Evolutionary conservation across 1,284 basidiomycete genomes (phyloP), one percentile per base, ranked within the genome.

Genomic region (Cutaneotrichosporon cutaneum): DNA sequence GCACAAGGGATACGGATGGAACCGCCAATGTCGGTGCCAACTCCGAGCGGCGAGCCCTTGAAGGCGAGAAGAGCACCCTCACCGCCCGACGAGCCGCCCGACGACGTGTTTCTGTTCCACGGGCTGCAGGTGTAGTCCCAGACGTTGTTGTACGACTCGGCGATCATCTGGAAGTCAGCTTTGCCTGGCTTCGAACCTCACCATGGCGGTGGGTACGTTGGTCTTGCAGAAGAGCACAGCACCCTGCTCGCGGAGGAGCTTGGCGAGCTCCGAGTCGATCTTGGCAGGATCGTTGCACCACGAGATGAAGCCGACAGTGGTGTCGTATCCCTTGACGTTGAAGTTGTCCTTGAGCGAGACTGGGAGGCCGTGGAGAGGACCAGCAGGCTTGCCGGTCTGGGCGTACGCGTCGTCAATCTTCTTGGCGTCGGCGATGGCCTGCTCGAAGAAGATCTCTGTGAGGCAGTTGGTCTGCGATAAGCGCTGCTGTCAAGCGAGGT

Each of bases 1-100:
- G 85, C 82, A 6, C 86, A 78, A 5, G 90, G 90, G 59, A 89
- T 87, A 61, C 74, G 86, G 59, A 90, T 77, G 18, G 87, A 88
- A 8, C 91, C 92, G 54, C 88, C 88, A 39, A 89, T 83, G 70
- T 90, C 88, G 4, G 85, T 85, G 13, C 88, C 88, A 11, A 89
- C 83, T 27, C 88, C 88, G 11, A 89, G 70, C 0, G 84, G 82
- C 42, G 84, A 85, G 5, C 86, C 86, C 83, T 81, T 80, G 57
- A 86, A 74, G 0, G 83, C 82, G 6, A 86, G 72, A 6, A 87
- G 76, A 0, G 85, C 84, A 22, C 83, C 81, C 70, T 87, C 85
- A 5, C 87, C 87, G 4, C 87, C 87, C 2, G 84, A 85, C 0
- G 85, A 86, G 11, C 87, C 87, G 14, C 86, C 86, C 1, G 77